A percentile compares a stretch with the other conserved stretches of the same genome.
phyloP scores from a whole-genome alignment of 352 stramenopile genomes.

The Globisporangium recalcitrans region DNA sequence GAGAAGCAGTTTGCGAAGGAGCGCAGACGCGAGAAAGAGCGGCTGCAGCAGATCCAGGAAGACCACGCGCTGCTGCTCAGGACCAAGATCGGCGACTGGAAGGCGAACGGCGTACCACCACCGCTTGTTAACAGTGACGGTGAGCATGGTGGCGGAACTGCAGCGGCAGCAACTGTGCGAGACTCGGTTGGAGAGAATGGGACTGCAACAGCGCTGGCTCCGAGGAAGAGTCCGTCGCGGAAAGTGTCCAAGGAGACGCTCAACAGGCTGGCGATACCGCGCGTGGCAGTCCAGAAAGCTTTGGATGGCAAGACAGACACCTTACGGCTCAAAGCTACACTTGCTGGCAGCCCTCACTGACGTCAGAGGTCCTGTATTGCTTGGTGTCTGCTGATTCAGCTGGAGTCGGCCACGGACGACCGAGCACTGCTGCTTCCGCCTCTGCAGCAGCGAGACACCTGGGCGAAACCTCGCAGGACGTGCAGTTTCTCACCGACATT shows the following conservation, averaged over 20 bases:
- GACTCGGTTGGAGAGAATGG: neutral
- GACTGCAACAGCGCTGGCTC: neutral
- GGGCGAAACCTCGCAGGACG: conserved; percentile 37
- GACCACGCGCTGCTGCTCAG: conserved; percentile 48
- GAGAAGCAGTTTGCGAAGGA: conserved; percentile 54
- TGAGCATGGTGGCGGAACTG: neutral
- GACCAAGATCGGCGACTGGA: conserved; percentile 54
- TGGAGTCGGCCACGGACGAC: neutral
- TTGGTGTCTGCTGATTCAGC: neutral
- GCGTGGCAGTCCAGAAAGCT: conserved; percentile 15
- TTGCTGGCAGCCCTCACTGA: neutral
- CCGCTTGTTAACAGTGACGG: neutral
- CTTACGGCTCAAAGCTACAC: neutral
- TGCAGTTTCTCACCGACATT: conserved; percentile 45
- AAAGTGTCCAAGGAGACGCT: conserved; percentile 41
- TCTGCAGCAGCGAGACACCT: conserved; percentile 1
- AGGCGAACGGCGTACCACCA: conserved; percentile 21
- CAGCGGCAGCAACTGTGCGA: neutral
- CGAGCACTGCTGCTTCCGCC: neutral
- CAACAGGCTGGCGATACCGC: conserved; percentile 36
- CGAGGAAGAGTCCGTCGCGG: conserved; percentile 20
- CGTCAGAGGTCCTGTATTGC: neutral
- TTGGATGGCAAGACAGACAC: neutral
- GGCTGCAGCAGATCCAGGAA: conserved; percentile 53
- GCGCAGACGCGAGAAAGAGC: conserved; percentile 38